Evolutionary conservation across 1,284 basidiomycete species (phyloP).

Genomic region (Athelia psychrophila): DNA sequence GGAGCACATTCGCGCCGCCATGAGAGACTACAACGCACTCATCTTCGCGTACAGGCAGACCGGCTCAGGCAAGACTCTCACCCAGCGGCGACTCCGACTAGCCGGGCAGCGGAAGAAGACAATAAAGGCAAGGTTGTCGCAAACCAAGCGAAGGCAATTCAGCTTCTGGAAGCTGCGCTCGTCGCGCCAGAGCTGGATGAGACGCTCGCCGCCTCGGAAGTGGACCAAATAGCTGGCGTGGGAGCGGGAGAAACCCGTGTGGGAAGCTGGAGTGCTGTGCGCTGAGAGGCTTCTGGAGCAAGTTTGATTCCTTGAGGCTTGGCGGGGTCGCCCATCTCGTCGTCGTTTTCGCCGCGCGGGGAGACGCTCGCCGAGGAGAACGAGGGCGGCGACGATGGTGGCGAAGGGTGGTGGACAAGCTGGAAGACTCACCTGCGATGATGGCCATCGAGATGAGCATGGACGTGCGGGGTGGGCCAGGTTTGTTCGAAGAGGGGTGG

Average conservation of each 20-base stretch:
- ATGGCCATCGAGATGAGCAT: conserved; percentile 36
- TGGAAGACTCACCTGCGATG: conserved; percentile 46
- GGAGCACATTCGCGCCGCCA: conserved; percentile 87
- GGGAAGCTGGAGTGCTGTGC: conserved; percentile 73
- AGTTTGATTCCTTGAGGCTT: conserved; percentile 69
- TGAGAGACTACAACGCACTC: conserved; percentile 96
- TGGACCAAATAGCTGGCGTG: conserved; percentile 72
- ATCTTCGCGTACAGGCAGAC: conserved; percentile 94
- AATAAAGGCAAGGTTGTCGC: conserved; percentile 71
- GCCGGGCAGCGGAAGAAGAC: conserved; percentile 74
- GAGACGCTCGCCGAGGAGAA: conserved; percentile 38
- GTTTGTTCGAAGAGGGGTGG: conserved; percentile 60
- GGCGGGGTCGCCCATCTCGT: conserved; percentile 44
- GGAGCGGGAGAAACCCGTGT: conserved; percentile 64
- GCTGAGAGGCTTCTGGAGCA: conserved; percentile 70
- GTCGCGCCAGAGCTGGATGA: conserved; percentile 81
- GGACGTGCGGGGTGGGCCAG: conserved; percentile 44
- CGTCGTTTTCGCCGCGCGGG: conserved; percentile 45
- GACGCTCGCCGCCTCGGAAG: conserved; percentile 70
- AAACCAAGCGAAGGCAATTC: conserved; percentile 66
- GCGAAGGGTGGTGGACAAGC: conserved; percentile 12
- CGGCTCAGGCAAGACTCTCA: conserved; percentile 92
- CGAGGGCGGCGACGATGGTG: conserved; percentile 7
- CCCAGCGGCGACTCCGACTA: conserved; percentile 80
- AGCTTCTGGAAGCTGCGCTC: conserved; percentile 69